Percentiles rank a stretch among this genome's conserved stretches.
phyloP scores from a whole-genome alignment of 208 protist genomes.

The Leishmania lainsoni region DNA sequence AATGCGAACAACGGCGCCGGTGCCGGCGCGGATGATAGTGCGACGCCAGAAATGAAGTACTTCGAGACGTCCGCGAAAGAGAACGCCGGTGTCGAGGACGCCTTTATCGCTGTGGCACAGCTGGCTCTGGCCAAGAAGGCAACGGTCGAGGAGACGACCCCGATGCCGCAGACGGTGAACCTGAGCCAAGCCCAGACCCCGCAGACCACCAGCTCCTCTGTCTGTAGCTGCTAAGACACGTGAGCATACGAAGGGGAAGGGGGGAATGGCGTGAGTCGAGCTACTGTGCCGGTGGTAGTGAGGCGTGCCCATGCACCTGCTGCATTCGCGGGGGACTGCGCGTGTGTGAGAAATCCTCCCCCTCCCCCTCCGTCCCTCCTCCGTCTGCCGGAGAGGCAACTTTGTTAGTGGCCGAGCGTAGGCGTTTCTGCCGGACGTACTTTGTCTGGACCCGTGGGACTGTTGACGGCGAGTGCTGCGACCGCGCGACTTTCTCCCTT shows the following conservation, averaged over 20 bases:
- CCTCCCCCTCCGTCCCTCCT: neutral
- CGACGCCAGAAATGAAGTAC: constrained; percentile 91
- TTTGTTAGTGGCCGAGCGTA: neutral
- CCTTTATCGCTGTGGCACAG: constrained; percentile 91
- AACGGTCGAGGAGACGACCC: constrained; percentile 51
- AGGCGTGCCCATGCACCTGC: neutral
- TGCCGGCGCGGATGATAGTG: constrained; percentile 11
- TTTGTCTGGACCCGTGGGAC: neutral
- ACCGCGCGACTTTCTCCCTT: too few relatives aligned
- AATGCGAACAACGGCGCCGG: constrained; percentile 38
- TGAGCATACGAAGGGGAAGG: neutral
- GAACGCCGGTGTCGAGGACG: constrained; percentile 97
- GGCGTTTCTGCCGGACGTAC: neutral
- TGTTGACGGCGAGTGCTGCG: neutral
- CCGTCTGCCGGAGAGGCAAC: neutral
- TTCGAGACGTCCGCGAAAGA: constrained; percentile 99
- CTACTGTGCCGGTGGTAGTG: neutral
- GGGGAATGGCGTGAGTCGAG: neutral
- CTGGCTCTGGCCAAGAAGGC: constrained; percentile 79
- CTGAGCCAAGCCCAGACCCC: constrained; percentile 43
- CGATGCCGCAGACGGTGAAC: constrained; percentile 71
- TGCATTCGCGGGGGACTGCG: neutral
- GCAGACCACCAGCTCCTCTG: constrained; percentile 31
- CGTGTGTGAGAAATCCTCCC: neutral
- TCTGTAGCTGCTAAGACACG: constrained; percentile 24